Base-by-base conservation (phyloP, 2,329 filamentous ascomycete genomes). In the Venturia effusa region DNA sequence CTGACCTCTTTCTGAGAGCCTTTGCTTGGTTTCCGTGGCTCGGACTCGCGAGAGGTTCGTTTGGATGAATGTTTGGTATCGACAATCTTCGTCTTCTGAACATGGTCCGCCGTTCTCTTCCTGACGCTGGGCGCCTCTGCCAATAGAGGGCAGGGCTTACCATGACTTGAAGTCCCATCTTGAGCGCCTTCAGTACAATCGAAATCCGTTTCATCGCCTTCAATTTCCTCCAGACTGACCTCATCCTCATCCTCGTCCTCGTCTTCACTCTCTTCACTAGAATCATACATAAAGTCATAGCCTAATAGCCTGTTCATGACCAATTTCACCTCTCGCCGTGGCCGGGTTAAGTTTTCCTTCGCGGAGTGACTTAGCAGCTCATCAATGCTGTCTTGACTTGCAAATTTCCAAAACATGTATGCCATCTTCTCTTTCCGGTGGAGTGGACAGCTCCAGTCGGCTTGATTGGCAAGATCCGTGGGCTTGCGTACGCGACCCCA, bases 351-450 rank as follows among this genome's bases (percentile, higher is more conserved):
- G n/a, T 19, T 24, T n/a, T 41, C 19, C 27, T 41, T 30, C 59
- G 37, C 59, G 10, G 24, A 61, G 34, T 19, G 13, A 2, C 34
- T 17, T 15, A 57, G 17, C 22, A 57, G 2, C 30, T 34, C 51
- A 19, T 57, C 34, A 30, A 57, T 57, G 13, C 51, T 57, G 4
- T 57, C 51, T n/a, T 57, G 51, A 34, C 51, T 57, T 2, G 51
- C 51, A 10, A 57, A 57, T 57, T 57, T 57, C 51, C 51, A 57
- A 19, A 57, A 57, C 51, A 57, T 57, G 30, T 57, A 57, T 19
- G 51, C 51, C 51, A 57, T 32, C 24, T 57, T 57, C 27, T 57
- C 51, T 34, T 57, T 57, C 27, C 30, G 10, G 27, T 32, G 51
- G 15, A 57, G 51, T 32, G 51, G 51, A n/a, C 51, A 30, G 4